Evolutionary conservation across 2,329 filamentous ascomycete species (phyloP).

Genomic region (Scopulariopsis brevicaulis): DNA sequence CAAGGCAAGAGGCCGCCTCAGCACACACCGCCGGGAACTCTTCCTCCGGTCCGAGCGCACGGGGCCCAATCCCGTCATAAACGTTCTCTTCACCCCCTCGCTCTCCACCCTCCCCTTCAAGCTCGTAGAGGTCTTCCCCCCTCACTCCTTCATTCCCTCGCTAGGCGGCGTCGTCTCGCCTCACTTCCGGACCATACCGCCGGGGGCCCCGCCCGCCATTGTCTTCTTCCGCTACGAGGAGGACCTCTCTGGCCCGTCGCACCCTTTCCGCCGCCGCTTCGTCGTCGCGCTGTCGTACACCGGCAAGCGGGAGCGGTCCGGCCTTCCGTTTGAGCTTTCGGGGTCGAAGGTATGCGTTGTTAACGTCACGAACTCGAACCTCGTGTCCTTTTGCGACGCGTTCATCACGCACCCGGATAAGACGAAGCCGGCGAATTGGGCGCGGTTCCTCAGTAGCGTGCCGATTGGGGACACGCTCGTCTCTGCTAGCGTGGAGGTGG

Average conservation of each 20-base stretch:
- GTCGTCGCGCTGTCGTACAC: slow-evolving; percentile 1
- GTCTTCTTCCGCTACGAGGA: slow-evolving; percentile 4
- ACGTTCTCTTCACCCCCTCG: neutral
- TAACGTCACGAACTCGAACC: neutral
- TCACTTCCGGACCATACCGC: neutral
- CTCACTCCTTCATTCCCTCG: neutral
- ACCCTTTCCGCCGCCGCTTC: slow-evolving; percentile 1
- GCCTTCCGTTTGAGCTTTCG: neutral
- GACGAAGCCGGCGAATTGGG: neutral
- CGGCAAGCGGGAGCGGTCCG: neutral
- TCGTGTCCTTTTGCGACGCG: slow-evolving; percentile 1
- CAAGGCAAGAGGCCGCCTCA: neutral
- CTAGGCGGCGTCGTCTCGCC: slow-evolving; percentile 1
- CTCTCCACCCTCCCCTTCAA: slow-evolving; percentile 2
- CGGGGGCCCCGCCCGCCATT: neutral
- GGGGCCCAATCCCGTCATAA: neutral
- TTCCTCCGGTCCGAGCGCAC: too few relatives aligned
- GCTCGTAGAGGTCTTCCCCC: slow-evolving; percentile 4
- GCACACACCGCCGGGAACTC: too few relatives aligned
- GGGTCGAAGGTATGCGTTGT: neutral
- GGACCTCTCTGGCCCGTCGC: neutral
- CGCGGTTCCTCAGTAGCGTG: neutral
- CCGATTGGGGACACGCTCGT: neutral
- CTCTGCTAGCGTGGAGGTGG: neutral
- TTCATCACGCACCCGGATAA: neutral